Evolutionary conservation across 1,139 yeast species (phyloP), one percentile per base, ranked within the genome.

Genomic region (Lodderomyces metapsilosis): DNA sequence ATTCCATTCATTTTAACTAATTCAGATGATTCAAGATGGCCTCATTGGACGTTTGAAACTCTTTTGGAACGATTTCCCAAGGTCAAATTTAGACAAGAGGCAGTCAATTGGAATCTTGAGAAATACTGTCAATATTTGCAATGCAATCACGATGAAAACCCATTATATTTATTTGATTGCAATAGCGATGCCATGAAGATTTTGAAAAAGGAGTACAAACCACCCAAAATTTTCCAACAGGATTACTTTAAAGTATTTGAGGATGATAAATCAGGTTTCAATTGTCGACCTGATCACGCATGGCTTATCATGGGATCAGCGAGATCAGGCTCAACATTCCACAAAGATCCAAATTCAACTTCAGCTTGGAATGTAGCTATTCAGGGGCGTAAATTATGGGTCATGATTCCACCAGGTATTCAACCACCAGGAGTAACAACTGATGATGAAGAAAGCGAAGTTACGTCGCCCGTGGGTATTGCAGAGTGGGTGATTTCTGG

Each of bases 401-500:
- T 88, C 16, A 87, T 89, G 95, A 68, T 87, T 18, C 96, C 95
- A 1, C 92, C 95, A 0, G 68, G 71, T 22, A 62, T 75, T 3
- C 74, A 76, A 3, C 96, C 96, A 0, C 96, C 96, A 0, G 97
- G 97, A 0, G 91, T 89, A 1, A 78, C 80, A 33, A 84, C 91
- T 0, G 88, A 83, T 54, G 75, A 67, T 2, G 84, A 79, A 38
- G 95, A 88, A 57, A 82, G 89, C 54, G 96, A 88, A 58, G 96
- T 89, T n/a, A 88, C 96, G 0, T 77, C 91, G 1, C 97, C 96
- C 0, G 80, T 86, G 8, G 92, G 96, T 0, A 74, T 89, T 15
- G 95, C 96, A 0, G 96, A 89, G 59, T 89, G 96, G 96, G 84
- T 88, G 1, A 62, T 84, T 9, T 75, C 87, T 17, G 95, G 95